These are phyloP conservation scores for Knufia fluminis DNA, from an alignment of 2,329 filamentous ascomycete species.

Conservation along the genomic window DNA sequence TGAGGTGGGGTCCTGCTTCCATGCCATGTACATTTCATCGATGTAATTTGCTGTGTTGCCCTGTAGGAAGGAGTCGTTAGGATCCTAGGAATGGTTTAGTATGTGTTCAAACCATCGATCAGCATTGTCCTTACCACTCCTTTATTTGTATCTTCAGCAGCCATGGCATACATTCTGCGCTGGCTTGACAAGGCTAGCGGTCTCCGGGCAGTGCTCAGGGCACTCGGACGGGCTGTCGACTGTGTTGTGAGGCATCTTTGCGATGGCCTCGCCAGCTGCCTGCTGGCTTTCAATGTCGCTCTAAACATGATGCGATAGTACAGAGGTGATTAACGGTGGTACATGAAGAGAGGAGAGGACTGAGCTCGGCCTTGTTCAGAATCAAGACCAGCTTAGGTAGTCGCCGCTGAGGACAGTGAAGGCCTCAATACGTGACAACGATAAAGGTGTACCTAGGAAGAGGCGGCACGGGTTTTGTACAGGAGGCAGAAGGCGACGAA, in stretches of 20 bases:
- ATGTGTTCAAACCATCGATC: slow-evolving; percentile 2
- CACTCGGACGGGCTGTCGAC: slow-evolving; percentile 14
- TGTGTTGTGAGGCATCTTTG: slow-evolving; percentile 8
- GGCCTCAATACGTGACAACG: not conserved
- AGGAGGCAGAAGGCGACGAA: not conserved
- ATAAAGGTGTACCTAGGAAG: not conserved
- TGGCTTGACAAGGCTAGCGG: slow-evolving; percentile 35
- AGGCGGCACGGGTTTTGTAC: not conserved
- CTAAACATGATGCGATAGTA: slow-evolving; percentile 8
- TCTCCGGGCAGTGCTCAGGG: slow-evolving; percentile 30
- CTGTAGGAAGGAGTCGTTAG: slow-evolving; percentile 91
- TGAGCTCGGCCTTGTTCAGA: not conserved
- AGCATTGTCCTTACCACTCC: slow-evolving; percentile 46
- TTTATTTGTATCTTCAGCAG: slow-evolving; percentile 49
- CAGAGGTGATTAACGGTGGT: not conserved
- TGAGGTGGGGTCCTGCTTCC: slow-evolving; percentile 86
- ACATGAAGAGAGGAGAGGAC: not conserved
- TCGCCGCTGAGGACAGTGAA: not conserved
- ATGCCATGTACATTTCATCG: slow-evolving; percentile 98
- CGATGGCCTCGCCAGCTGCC: slow-evolving; percentile 8
- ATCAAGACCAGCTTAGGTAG: not conserved
- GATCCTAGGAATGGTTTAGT: slow-evolving; percentile 45
- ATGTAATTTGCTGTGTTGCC: slow-evolving; percentile 98
- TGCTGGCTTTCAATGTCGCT: slow-evolving; percentile 10
- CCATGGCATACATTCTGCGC: slow-evolving; percentile 49